Evolutionary conservation across 2,329 filamentous ascomycete genomes (phyloP), one percentile per base, ranked within the genome.

Genomic region (Ophiostoma pallidulum): DNA sequence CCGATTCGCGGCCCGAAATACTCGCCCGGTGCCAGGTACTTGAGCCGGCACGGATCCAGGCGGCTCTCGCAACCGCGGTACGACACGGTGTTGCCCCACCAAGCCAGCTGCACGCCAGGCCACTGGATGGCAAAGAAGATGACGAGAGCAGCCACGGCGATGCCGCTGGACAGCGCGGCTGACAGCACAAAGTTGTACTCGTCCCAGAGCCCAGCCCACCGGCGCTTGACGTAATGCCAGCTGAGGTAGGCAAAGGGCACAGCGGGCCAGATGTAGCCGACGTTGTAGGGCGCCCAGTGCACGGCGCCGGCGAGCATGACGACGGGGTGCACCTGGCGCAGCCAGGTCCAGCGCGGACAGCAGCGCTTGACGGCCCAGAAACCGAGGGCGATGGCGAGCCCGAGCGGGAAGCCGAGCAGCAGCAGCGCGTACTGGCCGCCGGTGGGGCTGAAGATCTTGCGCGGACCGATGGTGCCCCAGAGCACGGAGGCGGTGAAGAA

Each of bases 401-500:
- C 74, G 9, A 75, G 56, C 2, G 72, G 71, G 54, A 77, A 77
- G 4, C 72, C 73, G 9, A 72, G 55, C 26, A 76, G 58, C 0
- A 71, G 66, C 41, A 66, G 60, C 3, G 64, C 68, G 59, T 77
- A 77, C 47, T 69, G 66, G 8, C 71, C 70, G 9, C 71, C 70
- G 9, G 66, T 59, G 18, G 61, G 60, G 36, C 68, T 69, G 57
- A 75, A 76, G 55, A 77, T 71, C 35, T 73, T 69, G n/a, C 63
- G 58, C 0, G 75, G 74, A 0, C 75, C 78, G 47, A 82, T 77
- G 16, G 77, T 67, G 49, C 78, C 78, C 78, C 77, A 80, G 47
- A 79, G 72, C 6, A 80, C 68, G 18, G 73, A 77, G 22, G 72
- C 73, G 20, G 75, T 78, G 64, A 76, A 81, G 58, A 80, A 81